Evolutionary conservation across 2,329 filamentous ascomycete species (phyloP), one percentile per base, ranked within the genome.

Genomic region (Neurospora crassa): DNA sequence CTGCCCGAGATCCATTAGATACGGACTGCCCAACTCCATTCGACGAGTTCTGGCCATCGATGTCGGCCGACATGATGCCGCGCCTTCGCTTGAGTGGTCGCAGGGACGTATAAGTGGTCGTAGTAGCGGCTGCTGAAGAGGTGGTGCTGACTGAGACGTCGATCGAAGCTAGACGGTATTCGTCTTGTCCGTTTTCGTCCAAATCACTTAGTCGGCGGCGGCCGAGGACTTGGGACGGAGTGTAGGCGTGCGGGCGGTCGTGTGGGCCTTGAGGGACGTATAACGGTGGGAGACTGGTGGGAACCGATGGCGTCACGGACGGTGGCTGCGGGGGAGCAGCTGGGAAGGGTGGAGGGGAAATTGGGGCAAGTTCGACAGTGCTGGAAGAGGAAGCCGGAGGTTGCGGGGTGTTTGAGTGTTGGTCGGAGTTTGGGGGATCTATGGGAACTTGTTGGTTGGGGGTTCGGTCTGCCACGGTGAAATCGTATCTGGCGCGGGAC

Each of bases 391-490:
- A 80, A 78, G 82, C 80, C 77, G 84, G 81, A 81, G 82, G 80
- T 76, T 82, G 86, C 85, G 87, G 85, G 80, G 83, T 85, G 83
- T 86, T 81, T 85, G 88, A 87, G 85, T 86, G 82, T 89, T 90
- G 90, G 88, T 90, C 83, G 84, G 86, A 84, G 88, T 86, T 84
- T 86, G 86, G 87, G 86, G 87, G 84, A 82, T 82, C 81, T 81
- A 78, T 80, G 80, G 77, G 75, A 73, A 83, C 81, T 80, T 82
- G 53, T n/a, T 34, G 83, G 70, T 43, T 70, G 82, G 87, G 83
- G 80, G 79, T 84, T 84, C 89, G 87, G 88, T 91, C 87, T 87
- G 90, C 91, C 91, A 92, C 90, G 86, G 89, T 90, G 89, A 89
- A 63, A 34, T 74, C 67, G 72, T 81, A 77, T 81, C 76, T 77